Evolutionary conservation across 768 basidiomycete species (phyloP).

Genomic region (Lentinula boryana): DNA sequence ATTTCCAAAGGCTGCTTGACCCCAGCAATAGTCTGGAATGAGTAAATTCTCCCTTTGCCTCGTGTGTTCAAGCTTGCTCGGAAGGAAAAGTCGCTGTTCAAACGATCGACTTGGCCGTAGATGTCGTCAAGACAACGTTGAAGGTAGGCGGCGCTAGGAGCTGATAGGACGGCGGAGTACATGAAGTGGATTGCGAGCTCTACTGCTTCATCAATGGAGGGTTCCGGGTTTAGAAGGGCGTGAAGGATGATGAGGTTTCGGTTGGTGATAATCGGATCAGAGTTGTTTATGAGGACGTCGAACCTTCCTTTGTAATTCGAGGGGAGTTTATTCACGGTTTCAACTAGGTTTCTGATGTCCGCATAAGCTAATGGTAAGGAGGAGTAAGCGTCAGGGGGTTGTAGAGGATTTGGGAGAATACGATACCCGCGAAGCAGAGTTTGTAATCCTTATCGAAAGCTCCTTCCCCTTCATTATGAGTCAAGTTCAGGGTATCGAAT

Average conservation of each 20-base stretch:
- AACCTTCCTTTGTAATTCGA: slow-evolving; percentile 27
- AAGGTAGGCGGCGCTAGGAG: slow-evolving; percentile 27
- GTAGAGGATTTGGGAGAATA: neutral
- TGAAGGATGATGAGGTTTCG: slow-evolving; percentile 34
- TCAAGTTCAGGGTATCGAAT: slow-evolving; percentile 26
- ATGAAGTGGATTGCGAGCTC: slow-evolving; percentile 36
- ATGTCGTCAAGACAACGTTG: slow-evolving; percentile 27
- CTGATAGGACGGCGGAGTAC: slow-evolving; percentile 33
- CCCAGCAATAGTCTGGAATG: slow-evolving; percentile 29
- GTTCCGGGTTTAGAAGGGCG: slow-evolving; percentile 30
- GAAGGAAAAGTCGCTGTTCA: slow-evolving; percentile 28
- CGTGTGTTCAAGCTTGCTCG: slow-evolving; percentile 25
- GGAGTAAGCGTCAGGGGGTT: neutral
- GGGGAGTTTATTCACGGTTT: slow-evolving; percentile 32
- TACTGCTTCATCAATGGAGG: slow-evolving; percentile 33
- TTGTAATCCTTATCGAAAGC: slow-evolving; percentile 21
- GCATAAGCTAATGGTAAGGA: slow-evolving; percentile 17
- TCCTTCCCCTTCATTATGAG: slow-evolving; percentile 22
- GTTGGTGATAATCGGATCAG: slow-evolving; percentile 29
- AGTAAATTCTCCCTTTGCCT: slow-evolving; percentile 27
- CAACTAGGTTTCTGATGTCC: slow-evolving; percentile 29
- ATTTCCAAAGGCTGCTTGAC: slow-evolving; percentile 33
- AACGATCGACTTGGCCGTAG: slow-evolving; percentile 22
- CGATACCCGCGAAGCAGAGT: slow-evolving; percentile 27
- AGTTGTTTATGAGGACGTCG: slow-evolving; percentile 33